Percentiles rank a stretch among this genome's conserved stretches.
Evolutionary conservation across 768 basidiomycete species (phyloP).

Genomic region (Xanthoconium stramineum): DNA sequence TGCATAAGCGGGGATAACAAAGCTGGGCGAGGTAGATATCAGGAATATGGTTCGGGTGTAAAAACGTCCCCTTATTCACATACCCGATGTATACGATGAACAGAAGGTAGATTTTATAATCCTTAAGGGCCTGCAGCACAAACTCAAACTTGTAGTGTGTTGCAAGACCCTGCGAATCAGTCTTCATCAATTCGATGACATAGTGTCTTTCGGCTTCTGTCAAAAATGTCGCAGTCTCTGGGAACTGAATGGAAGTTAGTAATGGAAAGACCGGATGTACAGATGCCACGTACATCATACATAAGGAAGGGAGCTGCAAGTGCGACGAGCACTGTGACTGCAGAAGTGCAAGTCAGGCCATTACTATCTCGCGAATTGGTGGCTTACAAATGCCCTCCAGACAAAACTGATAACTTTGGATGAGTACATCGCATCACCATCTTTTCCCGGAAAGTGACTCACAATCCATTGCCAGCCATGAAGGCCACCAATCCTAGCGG

Average conservation of each 20-base stretch:
- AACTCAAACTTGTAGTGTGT: conserved; percentile 44
- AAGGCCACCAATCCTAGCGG: conserved; percentile 27
- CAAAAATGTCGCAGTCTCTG: conserved; percentile 16
- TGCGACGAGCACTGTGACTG: conserved; percentile 14
- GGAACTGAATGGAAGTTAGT: conserved; percentile 5
- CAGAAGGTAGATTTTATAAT: conserved; percentile 38
- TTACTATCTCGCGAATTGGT: background rate
- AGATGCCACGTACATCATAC: conserved; percentile 40
- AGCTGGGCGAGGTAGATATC: conserved; percentile 19
- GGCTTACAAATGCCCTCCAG: conserved; percentile 25
- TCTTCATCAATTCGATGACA: conserved; percentile 38
- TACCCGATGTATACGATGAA: conserved; percentile 39
- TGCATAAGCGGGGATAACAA: conserved; percentile 43
- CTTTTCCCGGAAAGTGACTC: conserved; percentile 1
- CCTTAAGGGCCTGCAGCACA: conserved; percentile 45
- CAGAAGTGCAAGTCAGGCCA: background rate
- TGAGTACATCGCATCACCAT: conserved; percentile 1
- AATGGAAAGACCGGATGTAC: background rate
- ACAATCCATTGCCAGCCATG: conserved; percentile 41
- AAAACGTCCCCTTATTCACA: background rate
- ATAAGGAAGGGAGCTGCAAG: conserved; percentile 42
- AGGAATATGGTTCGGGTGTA: background rate
- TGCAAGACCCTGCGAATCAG: conserved; percentile 41
- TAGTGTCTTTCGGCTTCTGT: conserved; percentile 40
- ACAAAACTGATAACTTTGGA: conserved; percentile 23